Base-by-base conservation (phyloP, 202 grass and related monocot genomes). In the Zoysia matrella region DNA sequence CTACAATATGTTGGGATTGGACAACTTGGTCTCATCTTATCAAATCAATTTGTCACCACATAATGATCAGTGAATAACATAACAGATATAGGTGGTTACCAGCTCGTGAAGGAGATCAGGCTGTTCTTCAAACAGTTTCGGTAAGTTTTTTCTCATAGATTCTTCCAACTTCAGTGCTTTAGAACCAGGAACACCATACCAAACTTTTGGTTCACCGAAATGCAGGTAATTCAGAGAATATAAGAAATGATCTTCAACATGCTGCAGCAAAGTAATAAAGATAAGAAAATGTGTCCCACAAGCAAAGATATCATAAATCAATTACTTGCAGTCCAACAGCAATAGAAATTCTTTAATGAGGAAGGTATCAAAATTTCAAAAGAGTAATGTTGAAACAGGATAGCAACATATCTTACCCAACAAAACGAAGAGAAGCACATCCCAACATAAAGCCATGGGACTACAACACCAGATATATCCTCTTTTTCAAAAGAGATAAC, bases 401-500 rank as follows among this genome's bases (percentile, higher is more conserved):
- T 68, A 56, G 72, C 53, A 16, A 76, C 68, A 54, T 62, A 74
- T 30, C 88, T 86, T 94, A 99, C 96, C 96, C 96, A 99, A 62
- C 96, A 99, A 73, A 99, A 99, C 63, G 96, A 99, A 66, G 96
- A 99, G 88, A 99, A 95, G 87, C 96, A 99, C 96, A 99, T 99
- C 81, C 96, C 96, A 7, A 92, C 63, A 92, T 99, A 99, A 82
- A 99, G 89, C 96, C 96, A 99, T 79, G 96, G 96, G 44, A 95
- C 92, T 78, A 99, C 78, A 71, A 99, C 96, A 55, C 96, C 96
- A 83, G 96, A 95, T 84, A 99, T 93, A 83, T 99, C 89, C 56
- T 94, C 96, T 7, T 77, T 83, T 78, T 99, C 96, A 56, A 94
- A 94, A 80, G 91, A 99, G 63, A 95, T 83, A 84, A 95, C 60